Base-by-base conservation (phyloP, 805 yeast genomes). In the Sugiyamaella marilandica region DNA sequence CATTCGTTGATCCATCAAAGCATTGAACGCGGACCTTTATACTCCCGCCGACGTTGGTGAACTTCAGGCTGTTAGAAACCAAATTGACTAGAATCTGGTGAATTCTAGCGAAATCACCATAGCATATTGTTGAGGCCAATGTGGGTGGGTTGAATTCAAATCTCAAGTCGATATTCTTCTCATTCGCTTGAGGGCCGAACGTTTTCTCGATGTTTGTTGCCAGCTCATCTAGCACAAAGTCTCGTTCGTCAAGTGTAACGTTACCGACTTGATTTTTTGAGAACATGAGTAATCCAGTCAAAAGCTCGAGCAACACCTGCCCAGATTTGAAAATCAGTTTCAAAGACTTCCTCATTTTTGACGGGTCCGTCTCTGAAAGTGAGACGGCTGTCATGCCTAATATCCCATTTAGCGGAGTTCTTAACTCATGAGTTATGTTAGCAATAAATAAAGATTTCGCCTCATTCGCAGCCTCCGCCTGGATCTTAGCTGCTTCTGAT, bases 351-450 rank as follows among this genome's bases (percentile, higher is more conserved):
- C 83, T 83, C 11, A 89, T 81, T 59, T 82, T 82, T 8, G 72
- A 68, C 3, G 76, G 74, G 60, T 88, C 91, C 16, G 74, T 74
- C 65, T 94, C 98, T 21, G 85, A 91, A 84, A 88, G 81, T 1
- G 97, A 91, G 51, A 92, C 87, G 1, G 95, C 85, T 0, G 97
- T 85, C 95, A 92, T 88, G 53, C 99, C 99, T 53, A 94, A 72
- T 29, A 92, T 92, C 66, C 98, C 99, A 68, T 94, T 92, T 60
- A 92, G 72, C 1, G 99, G 99, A 0, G 98, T 92, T 60, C 97
- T 78, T 62, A 92, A 76, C 71, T 92, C 99, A 67, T 89, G 96
- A 0, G 96, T 87, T 31, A 89, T 87, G 63, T 89, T 90, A n/a
- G 96, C 96, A 64, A 89, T 87, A 66, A 89, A 89, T 10, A 87